Evolutionary conservation across 2,329 filamentous ascomycete species (phyloP).

Genomic region (Alternaria metachromatica): DNA sequence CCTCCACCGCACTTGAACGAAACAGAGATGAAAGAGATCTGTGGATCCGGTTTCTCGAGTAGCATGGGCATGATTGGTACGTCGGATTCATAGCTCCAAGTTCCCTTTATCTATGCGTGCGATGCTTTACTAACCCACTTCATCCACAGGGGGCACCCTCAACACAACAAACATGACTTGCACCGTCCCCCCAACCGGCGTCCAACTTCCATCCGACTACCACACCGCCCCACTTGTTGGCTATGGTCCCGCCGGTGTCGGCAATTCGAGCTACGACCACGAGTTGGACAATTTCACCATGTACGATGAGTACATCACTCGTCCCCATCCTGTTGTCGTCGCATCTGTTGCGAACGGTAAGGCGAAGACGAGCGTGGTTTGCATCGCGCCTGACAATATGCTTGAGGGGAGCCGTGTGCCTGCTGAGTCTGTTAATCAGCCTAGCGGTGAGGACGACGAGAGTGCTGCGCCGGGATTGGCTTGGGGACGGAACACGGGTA

Average conservation of each 20-base stretch:
- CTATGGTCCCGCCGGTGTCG: neutral
- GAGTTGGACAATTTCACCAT: neutral
- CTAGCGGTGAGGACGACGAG: neutral
- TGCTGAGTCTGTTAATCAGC: neutral
- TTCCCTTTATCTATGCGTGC: neutral
- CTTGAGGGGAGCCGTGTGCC: neutral
- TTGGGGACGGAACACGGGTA: neutral
- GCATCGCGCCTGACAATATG: neutral
- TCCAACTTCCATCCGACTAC: neutral
- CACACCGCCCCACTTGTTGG: neutral
- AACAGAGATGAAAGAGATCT: neutral
- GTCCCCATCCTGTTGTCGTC: neutral
- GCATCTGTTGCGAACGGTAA: neutral
- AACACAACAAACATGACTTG: neutral
- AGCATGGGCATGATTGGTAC: neutral
- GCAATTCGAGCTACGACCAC: neutral
- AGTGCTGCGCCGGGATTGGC: neutral
- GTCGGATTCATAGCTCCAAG: neutral
- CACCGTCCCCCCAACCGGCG: neutral
- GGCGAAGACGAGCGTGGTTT: neutral
- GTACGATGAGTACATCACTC: neutral
- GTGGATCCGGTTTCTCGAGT: neutral
- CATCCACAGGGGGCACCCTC: neutral
- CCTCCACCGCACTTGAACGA: neutral
- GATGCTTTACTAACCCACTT: neutral